phyloP scores from a whole-genome alignment of 768 basidiomycete genomes.

The Russula brevipes region DNA sequence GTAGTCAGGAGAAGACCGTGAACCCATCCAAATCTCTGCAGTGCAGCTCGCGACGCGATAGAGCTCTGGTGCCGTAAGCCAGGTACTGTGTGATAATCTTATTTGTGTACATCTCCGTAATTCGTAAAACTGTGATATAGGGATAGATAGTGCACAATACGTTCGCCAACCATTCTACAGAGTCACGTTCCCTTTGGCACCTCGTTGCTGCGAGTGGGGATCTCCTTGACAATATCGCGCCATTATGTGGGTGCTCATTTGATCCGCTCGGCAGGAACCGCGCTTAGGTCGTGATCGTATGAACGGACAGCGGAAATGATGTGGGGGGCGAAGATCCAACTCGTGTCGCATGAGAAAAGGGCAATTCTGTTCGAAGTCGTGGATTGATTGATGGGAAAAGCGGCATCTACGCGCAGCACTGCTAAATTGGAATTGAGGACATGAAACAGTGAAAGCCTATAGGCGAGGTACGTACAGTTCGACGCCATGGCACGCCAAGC shows the following conservation, averaged over 20 bases:
- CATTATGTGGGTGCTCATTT: not conserved
- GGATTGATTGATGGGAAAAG: not conserved
- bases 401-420: not conserved
- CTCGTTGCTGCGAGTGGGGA: too few relatives aligned
- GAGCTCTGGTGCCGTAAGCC: too few relatives aligned
- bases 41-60: too few relatives aligned
- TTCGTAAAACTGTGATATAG: too few relatives aligned
- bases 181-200: not conserved
- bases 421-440: not conserved
- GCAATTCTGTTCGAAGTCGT: not conserved
- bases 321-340: constrained; percentile 4
- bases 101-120: too few relatives aligned
- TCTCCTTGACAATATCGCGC: too few relatives aligned
- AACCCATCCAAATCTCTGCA: not conserved
- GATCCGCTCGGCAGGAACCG: not conserved
- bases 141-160: too few relatives aligned
- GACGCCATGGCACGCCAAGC: not conserved
- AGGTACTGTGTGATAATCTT: too few relatives aligned
- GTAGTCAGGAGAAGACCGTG: not conserved
- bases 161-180: not conserved
- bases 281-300: constrained; percentile 9
- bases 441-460: not conserved
- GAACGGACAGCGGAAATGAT: constrained; percentile 6
- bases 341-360: not conserved
- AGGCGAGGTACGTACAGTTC: not conserved